phyloP scores from a whole-genome alignment of 495 filamentous ascomycete species.

The Neurospora sp. region DNA sequence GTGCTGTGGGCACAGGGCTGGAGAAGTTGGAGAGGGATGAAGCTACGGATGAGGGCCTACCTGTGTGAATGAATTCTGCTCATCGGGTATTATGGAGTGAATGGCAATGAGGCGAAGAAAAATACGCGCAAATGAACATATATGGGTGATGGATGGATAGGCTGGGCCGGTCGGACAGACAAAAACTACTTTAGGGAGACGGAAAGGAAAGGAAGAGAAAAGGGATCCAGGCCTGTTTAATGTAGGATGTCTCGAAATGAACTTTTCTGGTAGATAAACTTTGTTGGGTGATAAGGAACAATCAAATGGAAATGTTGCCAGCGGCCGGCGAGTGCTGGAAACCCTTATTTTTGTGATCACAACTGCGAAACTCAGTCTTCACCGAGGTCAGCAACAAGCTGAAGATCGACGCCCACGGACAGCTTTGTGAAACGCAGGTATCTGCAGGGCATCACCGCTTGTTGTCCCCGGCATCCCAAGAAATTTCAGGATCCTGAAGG shows the following conservation, averaged over 20 bases:
- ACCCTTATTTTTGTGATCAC: background rate
- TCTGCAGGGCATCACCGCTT: background rate
- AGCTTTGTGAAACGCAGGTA: background rate
- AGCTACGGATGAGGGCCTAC: slow-evolving; percentile 34
- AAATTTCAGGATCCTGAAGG: background rate
- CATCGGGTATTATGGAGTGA: background rate
- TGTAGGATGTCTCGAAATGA: background rate
- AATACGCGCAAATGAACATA: background rate
- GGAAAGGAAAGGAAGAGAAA: background rate
- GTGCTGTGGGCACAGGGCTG: slow-evolving; percentile 43
- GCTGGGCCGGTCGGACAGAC: background rate
- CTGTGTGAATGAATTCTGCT: slow-evolving; percentile 24
- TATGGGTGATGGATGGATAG: background rate
- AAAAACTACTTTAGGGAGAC: background rate
- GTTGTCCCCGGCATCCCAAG: background rate
- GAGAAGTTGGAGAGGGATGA: slow-evolving; percentile 41
- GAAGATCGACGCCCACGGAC: background rate
- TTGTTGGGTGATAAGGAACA: background rate
- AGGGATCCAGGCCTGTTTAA: background rate
- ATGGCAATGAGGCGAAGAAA: background rate
- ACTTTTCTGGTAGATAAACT: background rate
- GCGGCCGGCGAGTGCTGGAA: background rate
- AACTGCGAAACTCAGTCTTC: background rate
- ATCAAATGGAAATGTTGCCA: background rate
- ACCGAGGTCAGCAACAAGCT: background rate